Percentiles rank a stretch among this genome's conserved stretches.
These are phyloP conservation scores for Fusarium proliferatum DNA, from an alignment of 2,329 filamentous ascomycete species.

Conservation along the genomic window DNA sequence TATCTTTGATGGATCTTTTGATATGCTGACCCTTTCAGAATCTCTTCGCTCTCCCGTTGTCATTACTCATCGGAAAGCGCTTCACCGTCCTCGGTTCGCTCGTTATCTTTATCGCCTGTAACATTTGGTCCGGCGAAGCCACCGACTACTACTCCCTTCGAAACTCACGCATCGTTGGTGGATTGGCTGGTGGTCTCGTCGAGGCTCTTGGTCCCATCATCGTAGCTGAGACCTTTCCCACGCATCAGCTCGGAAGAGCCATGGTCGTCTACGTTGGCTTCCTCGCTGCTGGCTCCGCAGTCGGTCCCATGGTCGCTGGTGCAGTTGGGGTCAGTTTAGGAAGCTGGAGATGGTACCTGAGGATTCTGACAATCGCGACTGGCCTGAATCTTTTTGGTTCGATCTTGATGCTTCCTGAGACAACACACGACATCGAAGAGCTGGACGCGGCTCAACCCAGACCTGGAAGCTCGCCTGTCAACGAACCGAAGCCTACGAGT, in stretches of 20 bases:
- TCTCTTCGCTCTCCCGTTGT: background rate
- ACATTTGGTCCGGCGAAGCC: slow-evolving; percentile 9
- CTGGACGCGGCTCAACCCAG: background rate
- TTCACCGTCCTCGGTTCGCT: slow-evolving; percentile 1
- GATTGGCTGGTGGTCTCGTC: slow-evolving; percentile 3
- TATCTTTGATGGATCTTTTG: rapidly evolving
- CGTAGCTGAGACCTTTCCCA: slow-evolving; percentile 1
- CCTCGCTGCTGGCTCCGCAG: background rate
- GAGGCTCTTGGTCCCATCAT: slow-evolving; percentile 16
- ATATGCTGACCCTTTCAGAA: background rate
- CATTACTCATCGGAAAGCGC: background rate
- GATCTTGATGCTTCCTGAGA: slow-evolving; percentile 8
- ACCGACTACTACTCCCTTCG: background rate
- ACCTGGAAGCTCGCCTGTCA: background rate
- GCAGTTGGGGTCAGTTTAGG: background rate
- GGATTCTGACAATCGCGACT: background rate
- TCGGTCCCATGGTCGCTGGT: background rate
- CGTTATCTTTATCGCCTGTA: background rate
- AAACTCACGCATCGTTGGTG: background rate
- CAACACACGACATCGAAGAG: background rate
- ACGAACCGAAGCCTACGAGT: background rate
- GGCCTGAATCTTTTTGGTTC: background rate
- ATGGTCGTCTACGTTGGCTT: slow-evolving; percentile 13
- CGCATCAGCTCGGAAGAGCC: background rate
- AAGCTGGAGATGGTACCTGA: slow-evolving; percentile 16